Conservation (phyloP, 768 basidiomycete genomes). For the Artomyces pyxidatus region DNA sequence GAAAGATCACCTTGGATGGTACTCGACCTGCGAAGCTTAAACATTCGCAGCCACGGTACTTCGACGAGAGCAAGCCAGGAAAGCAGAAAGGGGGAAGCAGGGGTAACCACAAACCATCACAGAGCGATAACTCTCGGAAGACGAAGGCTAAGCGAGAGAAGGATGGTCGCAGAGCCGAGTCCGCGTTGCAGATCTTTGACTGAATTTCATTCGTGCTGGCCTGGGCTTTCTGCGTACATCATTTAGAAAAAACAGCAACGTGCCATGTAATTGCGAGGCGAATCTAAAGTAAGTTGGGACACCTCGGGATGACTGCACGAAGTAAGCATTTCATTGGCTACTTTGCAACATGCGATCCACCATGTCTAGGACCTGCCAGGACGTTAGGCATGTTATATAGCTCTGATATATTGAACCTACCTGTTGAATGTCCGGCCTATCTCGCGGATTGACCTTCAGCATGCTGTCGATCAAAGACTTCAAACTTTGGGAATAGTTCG, state of each 20-base stretch:
- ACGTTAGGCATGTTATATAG: neutral
- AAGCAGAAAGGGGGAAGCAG: neutral
- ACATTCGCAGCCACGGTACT: neutral
- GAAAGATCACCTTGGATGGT: no score
- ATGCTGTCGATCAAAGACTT: conserved; percentile 76
- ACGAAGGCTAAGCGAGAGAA: neutral
- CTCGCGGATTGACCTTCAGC: conserved; percentile 74
- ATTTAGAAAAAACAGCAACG: neutral
- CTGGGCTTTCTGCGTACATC: no score
- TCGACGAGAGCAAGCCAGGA: neutral
- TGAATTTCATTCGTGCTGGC: neutral
- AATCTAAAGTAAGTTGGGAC: no score
- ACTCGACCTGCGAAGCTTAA: no score
- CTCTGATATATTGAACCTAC: conserved; percentile 32
- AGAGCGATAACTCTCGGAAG: neutral
- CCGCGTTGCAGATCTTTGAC: neutral
- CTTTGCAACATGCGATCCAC: neutral
- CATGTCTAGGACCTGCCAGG: neutral
- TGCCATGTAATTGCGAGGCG: no score
- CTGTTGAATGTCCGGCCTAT: conserved; percentile 81
- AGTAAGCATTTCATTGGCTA: neutral
- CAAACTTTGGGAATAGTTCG: conserved; percentile 80
- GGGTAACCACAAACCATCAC: neutral
- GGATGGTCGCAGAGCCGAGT: neutral
- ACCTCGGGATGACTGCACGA: no score